Evolutionary conservation across 257 asterid species (phyloP).

Genomic region (Solanum paucissectum): DNA sequence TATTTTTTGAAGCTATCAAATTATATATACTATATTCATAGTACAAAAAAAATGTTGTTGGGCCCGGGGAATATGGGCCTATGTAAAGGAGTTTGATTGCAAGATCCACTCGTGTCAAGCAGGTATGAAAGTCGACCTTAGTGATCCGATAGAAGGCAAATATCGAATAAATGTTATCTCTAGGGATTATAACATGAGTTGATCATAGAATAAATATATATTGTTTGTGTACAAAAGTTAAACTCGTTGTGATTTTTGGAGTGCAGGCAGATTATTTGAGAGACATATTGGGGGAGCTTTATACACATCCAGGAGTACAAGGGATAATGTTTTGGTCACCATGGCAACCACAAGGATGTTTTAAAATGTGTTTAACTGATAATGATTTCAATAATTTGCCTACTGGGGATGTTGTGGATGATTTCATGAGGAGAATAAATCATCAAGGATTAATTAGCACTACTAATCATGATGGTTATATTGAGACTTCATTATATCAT

Average conservation of each 20-base stretch:
- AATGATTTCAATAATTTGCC: slow-evolving; percentile 18
- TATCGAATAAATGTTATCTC: background rate
- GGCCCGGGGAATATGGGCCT: background rate
- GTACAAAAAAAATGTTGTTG: background rate
- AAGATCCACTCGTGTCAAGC: background rate
- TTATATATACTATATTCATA: background rate
- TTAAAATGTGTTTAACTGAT: slow-evolving; percentile 25
- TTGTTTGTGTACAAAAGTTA: slow-evolving; percentile 6
- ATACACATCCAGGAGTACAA: slow-evolving; percentile 12
- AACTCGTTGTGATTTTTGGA: background rate
- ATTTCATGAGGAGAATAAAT: slow-evolving; percentile 7
- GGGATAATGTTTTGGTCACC: slow-evolving; percentile 25
- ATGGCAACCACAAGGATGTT: slow-evolving; percentile 9
- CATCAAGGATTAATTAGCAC: slow-evolving; percentile 2
- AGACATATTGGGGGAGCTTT: slow-evolving; percentile 11
- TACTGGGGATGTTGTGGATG: slow-evolving; percentile 25
- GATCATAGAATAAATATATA: background rate
- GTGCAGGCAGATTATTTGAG: slow-evolving; percentile 5
- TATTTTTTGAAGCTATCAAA: background rate
- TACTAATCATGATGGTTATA: slow-evolving; percentile 8
- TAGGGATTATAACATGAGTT: background rate
- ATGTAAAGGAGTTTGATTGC: background rate
- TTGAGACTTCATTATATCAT: slow-evolving; percentile 16
- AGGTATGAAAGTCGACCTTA: background rate
- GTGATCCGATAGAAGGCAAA: background rate